Conservation (phyloP, 163 green algal genomes). For the Chlamydomonas reinhardtii region DNA sequence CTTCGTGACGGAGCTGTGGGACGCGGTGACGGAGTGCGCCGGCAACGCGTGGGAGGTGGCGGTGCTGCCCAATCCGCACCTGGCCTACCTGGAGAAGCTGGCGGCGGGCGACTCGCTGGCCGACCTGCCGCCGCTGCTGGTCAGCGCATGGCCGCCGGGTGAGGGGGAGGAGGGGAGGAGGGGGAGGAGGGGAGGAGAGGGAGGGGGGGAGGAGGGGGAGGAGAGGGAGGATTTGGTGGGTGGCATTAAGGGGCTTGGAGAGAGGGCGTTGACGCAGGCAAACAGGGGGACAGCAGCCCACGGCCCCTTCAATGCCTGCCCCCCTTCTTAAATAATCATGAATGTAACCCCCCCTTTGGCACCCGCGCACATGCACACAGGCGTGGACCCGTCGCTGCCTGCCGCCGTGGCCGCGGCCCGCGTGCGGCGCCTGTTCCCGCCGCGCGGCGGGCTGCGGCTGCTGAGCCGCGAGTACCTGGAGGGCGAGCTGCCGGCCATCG, state of each 20-base stretch:
- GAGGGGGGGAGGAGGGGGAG: not conserved
- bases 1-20: constrained; percentile 76
- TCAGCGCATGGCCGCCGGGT: constrained; percentile 25
- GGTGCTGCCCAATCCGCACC: constrained; percentile 64
- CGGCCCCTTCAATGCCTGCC: too few species aligned
- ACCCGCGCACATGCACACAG: too few species aligned
- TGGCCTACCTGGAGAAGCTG: constrained; percentile 49
- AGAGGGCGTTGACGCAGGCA: too few species aligned
- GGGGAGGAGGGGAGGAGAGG: not conserved
- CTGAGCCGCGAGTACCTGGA: constrained; percentile 75
- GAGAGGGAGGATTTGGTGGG: too few species aligned
- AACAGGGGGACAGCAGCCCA: too few species aligned
- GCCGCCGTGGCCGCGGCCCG: not conserved
- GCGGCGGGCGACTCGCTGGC: constrained; percentile 18
- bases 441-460: constrained; percentile 78
- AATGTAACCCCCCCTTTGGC: too few species aligned
- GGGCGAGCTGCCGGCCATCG: constrained; percentile 67
- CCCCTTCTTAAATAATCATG: too few species aligned
- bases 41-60: constrained; percentile 24
- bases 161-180: not conserved
- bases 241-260: too few species aligned
- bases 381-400: not conserved
- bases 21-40: constrained; percentile 37
- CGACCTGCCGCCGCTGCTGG: constrained; percentile 15
- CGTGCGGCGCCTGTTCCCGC: constrained; percentile 53